These are phyloP conservation scores for Sanghuangporus baumii DNA, from an alignment of 1,284 basidiomycete species.

Conservation along the genomic window DNA sequence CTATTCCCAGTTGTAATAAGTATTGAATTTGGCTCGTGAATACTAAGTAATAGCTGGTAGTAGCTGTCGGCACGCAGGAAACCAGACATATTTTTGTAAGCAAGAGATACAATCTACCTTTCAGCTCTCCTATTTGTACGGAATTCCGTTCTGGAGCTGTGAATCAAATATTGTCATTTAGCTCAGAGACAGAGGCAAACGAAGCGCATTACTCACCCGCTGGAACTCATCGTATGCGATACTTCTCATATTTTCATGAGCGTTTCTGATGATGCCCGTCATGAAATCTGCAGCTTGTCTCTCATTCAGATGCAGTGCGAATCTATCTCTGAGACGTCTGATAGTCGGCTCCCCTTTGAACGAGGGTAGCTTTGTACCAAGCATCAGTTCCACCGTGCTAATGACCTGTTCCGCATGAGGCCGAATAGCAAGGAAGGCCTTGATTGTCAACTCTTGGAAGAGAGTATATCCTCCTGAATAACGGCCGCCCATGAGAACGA, in stretches of 20 bases:
- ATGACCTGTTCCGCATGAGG: conserved; percentile 89
- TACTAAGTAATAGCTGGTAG: too few relatives aligned
- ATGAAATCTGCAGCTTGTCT: conserved; percentile 92
- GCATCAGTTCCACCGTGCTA: conserved; percentile 88
- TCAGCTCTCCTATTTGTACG: conserved; percentile 37
- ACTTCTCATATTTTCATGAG: conserved; percentile 90
- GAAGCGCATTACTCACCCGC: conserved; percentile 43
- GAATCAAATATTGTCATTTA: background rate
- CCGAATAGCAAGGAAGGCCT: conserved; percentile 93
- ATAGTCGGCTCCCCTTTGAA: conserved; percentile 97
- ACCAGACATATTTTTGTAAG: background rate
- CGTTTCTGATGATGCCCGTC: conserved; percentile 84
- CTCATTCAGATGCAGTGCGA: conserved; percentile 79
- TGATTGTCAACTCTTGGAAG: conserved; percentile 92
- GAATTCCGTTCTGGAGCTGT: conserved; percentile 53
- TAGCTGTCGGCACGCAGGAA: too few relatives aligned
- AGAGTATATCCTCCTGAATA: conserved; percentile 90
- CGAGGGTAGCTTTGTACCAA: conserved; percentile 89
- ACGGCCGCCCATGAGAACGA: conserved; percentile 93
- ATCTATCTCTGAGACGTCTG: conserved; percentile 80
- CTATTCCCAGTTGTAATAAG: too few relatives aligned
- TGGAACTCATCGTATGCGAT: conserved; percentile 94
- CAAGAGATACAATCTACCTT: background rate
- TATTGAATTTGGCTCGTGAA: too few relatives aligned
- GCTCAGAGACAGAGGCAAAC: background rate